Conservation (phyloP, 2,329 filamentous ascomycete genomes). For the Penicillium sp. region DNA sequence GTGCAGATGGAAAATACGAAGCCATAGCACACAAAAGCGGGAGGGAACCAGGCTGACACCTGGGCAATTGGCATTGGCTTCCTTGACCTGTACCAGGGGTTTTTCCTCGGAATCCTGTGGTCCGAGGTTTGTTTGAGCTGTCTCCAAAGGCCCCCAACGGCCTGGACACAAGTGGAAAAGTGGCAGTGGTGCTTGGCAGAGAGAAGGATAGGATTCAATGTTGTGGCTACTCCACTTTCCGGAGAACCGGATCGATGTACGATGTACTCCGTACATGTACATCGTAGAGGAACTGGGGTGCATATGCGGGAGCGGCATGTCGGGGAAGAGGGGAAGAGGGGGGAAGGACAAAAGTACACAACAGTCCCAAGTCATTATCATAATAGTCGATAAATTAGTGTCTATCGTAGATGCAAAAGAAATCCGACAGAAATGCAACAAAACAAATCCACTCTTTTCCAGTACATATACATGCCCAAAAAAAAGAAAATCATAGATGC, state of each 20-base stretch:
- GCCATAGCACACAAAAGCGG: not conserved
- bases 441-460: not conserved
- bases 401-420: constrained; percentile 1
- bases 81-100: not conserved
- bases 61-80: not conserved
- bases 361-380: not conserved
- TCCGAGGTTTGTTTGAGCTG: not conserved
- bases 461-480: constrained; percentile 1
- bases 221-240: not conserved
- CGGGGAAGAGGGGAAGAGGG: not conserved
- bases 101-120: not conserved
- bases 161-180: not conserved
- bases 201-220: not conserved
- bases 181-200: not conserved
- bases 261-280: not conserved
- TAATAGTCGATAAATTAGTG: not conserved
- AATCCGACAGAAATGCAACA: not conserved
- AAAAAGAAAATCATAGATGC: not conserved
- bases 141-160: not conserved
- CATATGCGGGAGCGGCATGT: not conserved
- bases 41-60: not conserved
- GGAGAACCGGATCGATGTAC: not conserved
- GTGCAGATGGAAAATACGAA: not conserved
- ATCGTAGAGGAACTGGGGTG: not conserved
- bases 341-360: not conserved